Conservation (phyloP, 805 yeast species). For the Priceomyces carsonii region DNA sequence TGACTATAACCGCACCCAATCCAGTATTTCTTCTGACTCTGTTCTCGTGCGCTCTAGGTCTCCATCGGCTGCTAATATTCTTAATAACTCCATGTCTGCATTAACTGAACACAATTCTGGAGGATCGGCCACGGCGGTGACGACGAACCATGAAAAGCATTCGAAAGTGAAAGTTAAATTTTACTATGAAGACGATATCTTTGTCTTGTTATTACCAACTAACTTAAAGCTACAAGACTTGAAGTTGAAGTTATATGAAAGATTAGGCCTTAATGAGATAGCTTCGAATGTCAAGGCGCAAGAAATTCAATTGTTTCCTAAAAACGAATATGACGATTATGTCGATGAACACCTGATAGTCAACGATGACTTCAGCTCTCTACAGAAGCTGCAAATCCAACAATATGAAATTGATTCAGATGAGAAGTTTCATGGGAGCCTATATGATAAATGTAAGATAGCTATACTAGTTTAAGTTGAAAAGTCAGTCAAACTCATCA, state of each 20-base stretch:
- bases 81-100: constrained; percentile 7
- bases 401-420: constrained; percentile 41
- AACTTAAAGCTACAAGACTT: constrained; percentile 50
- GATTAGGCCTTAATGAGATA: constrained; percentile 35
- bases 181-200: constrained; percentile 78
- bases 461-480: constrained; percentile 28
- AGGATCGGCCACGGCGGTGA: constrained; percentile 1
- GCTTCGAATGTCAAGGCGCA: constrained; percentile 11
- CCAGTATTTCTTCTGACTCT: constrained; percentile 10
- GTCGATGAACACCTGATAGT: constrained; percentile 28
- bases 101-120: constrained; percentile 10
- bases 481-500: too few species aligned
- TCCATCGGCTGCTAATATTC: constrained; percentile 19
- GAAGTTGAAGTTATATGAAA: constrained; percentile 49
- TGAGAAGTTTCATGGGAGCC: constrained; percentile 36
- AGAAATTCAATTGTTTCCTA: constrained; percentile 37
- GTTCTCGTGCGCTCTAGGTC: constrained; percentile 18
- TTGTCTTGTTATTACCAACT: constrained; percentile 61
- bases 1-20: constrained; percentile 8
- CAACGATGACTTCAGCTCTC: constrained; percentile 26
- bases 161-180: constrained; percentile 65
- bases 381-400: constrained; percentile 26
- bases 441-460: constrained; percentile 46
- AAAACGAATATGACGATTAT: constrained; percentile 44
- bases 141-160: constrained; percentile 13